These are phyloP conservation scores for Epicoccum sorghinum DNA, from an alignment of 2,329 filamentous ascomycete genomes.

Conservation along the genomic window DNA sequence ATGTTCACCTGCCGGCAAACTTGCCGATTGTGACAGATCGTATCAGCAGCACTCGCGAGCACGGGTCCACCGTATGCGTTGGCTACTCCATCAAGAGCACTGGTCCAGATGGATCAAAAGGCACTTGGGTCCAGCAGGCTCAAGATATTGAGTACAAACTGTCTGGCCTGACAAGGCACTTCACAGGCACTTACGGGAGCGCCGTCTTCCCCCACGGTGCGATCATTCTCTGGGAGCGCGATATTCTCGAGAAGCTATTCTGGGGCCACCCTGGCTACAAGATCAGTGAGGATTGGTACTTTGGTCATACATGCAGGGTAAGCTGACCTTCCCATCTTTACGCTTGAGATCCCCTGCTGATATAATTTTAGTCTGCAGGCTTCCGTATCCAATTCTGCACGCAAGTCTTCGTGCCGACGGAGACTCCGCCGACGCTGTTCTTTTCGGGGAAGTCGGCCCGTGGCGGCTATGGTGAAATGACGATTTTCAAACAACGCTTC, in stretches of 20 bases:
- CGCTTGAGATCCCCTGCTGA: background rate
- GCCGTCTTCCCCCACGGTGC: slow-evolving; percentile 59
- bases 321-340: background rate
- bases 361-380: slow-evolving; percentile 38
- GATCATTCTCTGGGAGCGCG: slow-evolving; percentile 55
- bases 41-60: slow-evolving; percentile 7
- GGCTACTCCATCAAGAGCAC: slow-evolving; percentile 58
- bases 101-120: slow-evolving; percentile 38
- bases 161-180: slow-evolving; percentile 53
- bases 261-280: slow-evolving; percentile 57
- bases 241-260: slow-evolving; percentile 55
- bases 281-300: slow-evolving; percentile 60
- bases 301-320: slow-evolving; percentile 54
- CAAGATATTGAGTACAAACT: slow-evolving; percentile 61
- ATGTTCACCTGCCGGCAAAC: slow-evolving; percentile 21
- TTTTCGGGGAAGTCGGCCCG: slow-evolving; percentile 47
- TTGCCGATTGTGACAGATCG: slow-evolving; percentile 23
- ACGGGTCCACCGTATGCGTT: slow-evolving; percentile 41
- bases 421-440: slow-evolving; percentile 54
- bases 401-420: slow-evolving; percentile 57
- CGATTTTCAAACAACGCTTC: slow-evolving; percentile 58
- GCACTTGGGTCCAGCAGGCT: slow-evolving; percentile 52
- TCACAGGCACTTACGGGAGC: slow-evolving; percentile 54
- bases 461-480: slow-evolving; percentile 60
- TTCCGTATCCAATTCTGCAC: slow-evolving; percentile 57